phyloP scores from a whole-genome alignment of 768 basidiomycete genomes.

The Rhodotorula kratochvilovae region DNA sequence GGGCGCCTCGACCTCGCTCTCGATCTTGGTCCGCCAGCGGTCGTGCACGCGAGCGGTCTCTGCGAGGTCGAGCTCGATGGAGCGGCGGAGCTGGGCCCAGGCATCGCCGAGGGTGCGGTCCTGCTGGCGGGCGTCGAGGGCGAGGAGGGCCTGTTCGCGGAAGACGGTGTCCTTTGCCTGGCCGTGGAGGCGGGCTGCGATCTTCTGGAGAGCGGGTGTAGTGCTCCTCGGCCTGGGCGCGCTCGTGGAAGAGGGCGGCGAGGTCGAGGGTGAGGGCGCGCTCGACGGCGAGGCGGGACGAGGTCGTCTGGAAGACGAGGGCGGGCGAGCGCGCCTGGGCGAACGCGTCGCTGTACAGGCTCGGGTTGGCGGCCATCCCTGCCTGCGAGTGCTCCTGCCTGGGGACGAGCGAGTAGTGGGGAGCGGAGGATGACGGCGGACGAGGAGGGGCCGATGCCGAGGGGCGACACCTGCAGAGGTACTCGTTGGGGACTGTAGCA shows the following conservation, averaged over 20 bases:
- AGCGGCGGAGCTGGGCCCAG: not conserved
- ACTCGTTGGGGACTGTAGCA: no score
- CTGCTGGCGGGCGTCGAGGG: not conserved
- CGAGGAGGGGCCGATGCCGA: not conserved
- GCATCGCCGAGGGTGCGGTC: constrained; percentile 2
- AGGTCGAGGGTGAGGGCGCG: constrained; percentile 35
- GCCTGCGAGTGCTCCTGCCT: no score
- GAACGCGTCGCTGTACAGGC: constrained; percentile 25
- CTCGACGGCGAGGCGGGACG: constrained; percentile 8
- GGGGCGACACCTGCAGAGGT: no score
- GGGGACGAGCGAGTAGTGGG: no score
- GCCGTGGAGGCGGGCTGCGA: constrained; percentile 13
- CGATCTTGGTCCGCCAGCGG: constrained; percentile 16
- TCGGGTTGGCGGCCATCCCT: constrained; percentile 3
- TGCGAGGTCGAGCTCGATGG: constrained; percentile 26
- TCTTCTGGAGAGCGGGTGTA: constrained; percentile 30
- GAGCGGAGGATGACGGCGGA: no score
- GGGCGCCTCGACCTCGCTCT: constrained; percentile 25
- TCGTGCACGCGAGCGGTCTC: constrained; percentile 29
- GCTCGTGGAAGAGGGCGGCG: constrained; percentile 24
- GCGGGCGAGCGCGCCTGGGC: constrained; percentile 15
- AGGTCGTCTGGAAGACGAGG: constrained; percentile 17
- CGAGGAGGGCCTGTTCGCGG: constrained; percentile 6
- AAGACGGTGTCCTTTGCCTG: constrained; percentile 10
- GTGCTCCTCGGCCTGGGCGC: constrained; percentile 43